Conservation (phyloP, 1,284 basidiomycete species). For the Cyathus olla region DNA sequence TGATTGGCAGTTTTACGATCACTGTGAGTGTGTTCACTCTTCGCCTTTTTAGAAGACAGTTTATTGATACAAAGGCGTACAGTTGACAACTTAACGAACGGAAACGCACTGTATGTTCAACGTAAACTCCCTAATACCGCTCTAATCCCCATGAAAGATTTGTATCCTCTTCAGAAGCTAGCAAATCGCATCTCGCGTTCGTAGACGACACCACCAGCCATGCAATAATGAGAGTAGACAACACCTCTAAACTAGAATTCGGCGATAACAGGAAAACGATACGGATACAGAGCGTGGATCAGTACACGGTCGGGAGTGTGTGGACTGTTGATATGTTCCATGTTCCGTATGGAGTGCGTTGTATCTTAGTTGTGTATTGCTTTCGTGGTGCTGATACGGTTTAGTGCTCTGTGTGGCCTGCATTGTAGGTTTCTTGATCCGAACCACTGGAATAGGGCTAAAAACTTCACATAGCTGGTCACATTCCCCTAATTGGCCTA, state of each 20-base stretch:
- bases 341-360: constrained; percentile 72
- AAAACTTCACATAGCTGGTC: constrained; percentile 55
- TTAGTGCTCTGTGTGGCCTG: constrained; percentile 82
- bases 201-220: constrained; percentile 66
- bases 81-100: constrained; percentile 80
- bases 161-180: constrained; percentile 61
- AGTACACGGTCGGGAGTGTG: constrained; percentile 72
- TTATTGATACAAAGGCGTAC: constrained; percentile 3
- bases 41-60: neutral
- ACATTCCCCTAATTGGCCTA: constrained; percentile 71
- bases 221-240: constrained; percentile 82
- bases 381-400: constrained; percentile 6
- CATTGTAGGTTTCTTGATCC: constrained; percentile 50
- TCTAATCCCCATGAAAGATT: constrained; percentile 50
- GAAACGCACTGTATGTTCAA: constrained; percentile 65
- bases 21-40: constrained; percentile 47
- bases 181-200: constrained; percentile 66
- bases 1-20: constrained; percentile 64
- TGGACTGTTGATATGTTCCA: constrained; percentile 77
- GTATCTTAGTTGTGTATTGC: constrained; percentile 1
- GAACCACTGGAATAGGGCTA: neutral
- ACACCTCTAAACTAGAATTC: constrained; percentile 65
- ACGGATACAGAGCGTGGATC: constrained; percentile 69
- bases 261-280: constrained; percentile 80
- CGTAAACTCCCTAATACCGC: neutral